These are phyloP conservation scores for Cicer arietinum DNA, from an alignment of 306 rosid species.

Conservation along the genomic window DNA sequence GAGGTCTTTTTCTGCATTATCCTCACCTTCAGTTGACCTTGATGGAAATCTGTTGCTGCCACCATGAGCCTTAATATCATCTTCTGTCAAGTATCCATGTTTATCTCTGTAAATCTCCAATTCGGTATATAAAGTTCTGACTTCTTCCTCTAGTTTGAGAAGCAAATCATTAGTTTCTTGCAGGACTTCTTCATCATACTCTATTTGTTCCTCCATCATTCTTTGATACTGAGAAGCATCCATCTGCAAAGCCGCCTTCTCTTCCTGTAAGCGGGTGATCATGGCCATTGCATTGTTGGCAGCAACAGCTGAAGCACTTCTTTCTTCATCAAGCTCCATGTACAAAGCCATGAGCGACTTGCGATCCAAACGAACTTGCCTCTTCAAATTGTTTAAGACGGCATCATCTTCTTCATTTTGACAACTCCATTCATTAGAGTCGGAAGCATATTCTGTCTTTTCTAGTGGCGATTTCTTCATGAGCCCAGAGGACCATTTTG, in stretches of 20 bases:
- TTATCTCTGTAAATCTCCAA: constrained; percentile 59
- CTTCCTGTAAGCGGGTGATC: constrained; percentile 93
- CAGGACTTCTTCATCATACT: constrained; percentile 87
- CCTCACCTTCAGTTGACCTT: constrained; percentile 34
- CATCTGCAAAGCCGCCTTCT: constrained; percentile 94
- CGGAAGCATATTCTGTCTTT: constrained; percentile 57
- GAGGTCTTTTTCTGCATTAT: constrained; percentile 38
- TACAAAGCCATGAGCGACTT: constrained; percentile 83
- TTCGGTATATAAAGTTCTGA: constrained; percentile 66
- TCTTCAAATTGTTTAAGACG: constrained; percentile 57
- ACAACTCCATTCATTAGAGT: constrained; percentile 47
- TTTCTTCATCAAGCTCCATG: constrained; percentile 94
- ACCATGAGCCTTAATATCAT: constrained; percentile 36
- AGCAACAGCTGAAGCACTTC: constrained; percentile 91
- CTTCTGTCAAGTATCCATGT: constrained; percentile 64
- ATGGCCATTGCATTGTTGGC: constrained; percentile 99
- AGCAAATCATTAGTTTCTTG: constrained; percentile 72
- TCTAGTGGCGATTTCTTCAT: constrained; percentile 59
- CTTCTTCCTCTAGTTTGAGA: constrained; percentile 69
- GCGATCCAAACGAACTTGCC: constrained; percentile 79
- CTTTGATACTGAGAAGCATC: constrained; percentile 94
- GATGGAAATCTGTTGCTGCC: constrained; percentile 38
- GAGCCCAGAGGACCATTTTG: constrained; percentile 56
- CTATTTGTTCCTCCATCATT: constrained; percentile 97
- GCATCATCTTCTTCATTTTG: constrained; percentile 54